Percentiles rank a stretch among this genome's conserved stretches.
Evolutionary conservation across 2,329 filamentous ascomycete species (phyloP).

Genomic region (Salinomyces thailandicus): DNA sequence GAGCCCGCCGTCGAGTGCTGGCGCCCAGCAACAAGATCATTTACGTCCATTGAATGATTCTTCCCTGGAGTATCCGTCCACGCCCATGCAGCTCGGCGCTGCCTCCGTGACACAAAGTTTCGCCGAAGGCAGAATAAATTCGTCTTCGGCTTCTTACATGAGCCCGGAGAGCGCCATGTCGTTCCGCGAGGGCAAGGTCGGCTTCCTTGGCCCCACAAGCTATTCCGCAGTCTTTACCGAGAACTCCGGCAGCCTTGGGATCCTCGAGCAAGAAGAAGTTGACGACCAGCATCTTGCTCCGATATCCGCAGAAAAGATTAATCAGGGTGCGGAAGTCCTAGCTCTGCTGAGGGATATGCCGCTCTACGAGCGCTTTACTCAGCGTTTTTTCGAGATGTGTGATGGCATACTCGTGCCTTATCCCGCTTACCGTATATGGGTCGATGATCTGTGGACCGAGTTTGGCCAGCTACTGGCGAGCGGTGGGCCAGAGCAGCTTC

Average conservation of each 20-base stretch:
- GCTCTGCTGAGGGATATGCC: constrained; percentile 24
- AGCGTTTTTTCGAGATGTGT: constrained; percentile 25
- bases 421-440: constrained; percentile 24
- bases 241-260: constrained; percentile 18
- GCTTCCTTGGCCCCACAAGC: constrained; percentile 25
- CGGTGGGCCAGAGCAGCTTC: constrained; percentile 24
- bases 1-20: constrained; percentile 14
- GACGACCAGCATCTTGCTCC: constrained; percentile 18
- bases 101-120: background rate
- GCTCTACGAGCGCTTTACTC: constrained; percentile 20
- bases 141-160: constrained; percentile 10
- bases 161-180: constrained; percentile 17
- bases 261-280: constrained; percentile 11
- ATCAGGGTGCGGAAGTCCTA: constrained; percentile 25
- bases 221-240: constrained; percentile 27
- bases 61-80: background rate
- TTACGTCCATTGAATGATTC: constrained; percentile 5
- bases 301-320: constrained; percentile 21
- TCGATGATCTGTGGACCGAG: constrained; percentile 27
- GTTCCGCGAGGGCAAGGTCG: constrained; percentile 20
- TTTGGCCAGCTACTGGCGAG: constrained; percentile 20
- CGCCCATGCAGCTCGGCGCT: background rate
- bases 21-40: constrained; percentile 5
- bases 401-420: constrained; percentile 25
- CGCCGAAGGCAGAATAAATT: background rate